Base-by-base conservation (phyloP, 108 stramenopile species). In the Parmales sp. region DNA sequence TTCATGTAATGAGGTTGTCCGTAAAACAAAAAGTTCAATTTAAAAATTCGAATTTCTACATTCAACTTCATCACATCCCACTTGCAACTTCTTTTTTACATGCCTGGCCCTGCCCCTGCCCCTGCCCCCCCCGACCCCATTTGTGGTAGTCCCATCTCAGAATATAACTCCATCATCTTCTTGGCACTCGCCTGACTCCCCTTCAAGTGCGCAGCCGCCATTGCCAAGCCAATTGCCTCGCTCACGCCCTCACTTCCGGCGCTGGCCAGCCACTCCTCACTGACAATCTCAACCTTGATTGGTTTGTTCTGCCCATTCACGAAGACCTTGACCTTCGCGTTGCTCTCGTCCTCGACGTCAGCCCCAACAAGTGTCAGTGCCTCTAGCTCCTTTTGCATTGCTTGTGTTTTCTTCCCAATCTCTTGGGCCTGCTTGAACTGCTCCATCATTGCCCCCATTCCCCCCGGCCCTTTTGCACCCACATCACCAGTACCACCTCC, bases 361-460 rank as follows among this genome's bases (percentile, higher is more conserved):
- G 26, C 3, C 6, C 54, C 54, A 34, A 20, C 20, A 5, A 60
- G 29, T 4, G 3, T 6, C 3, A 3, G 5, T 16, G 29, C 36
- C n/a, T 11, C 25, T 28, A 60, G 54, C 3, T 60, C 54, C 2
- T 28, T 26, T 16, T 60, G 54, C 31, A 60, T 28, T 3, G 29
- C 54, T 34, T 60, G 54, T 3, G 54, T 60, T 34, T 60, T 60
- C 28, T 60, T 60, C 2, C 31, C 54, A 34, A 60, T 60, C 20
- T 60, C 54, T 34, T 60, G 54, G 54, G 54, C 54, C 20, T 60
- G 29, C 28, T 60, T 60, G 29, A 60, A 34, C 28, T 60, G 54
- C 28, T 60, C 54, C 54, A 60, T 60, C 54, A 60, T 60, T 28
- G 29, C 36, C 6, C 54, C 54, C 54, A 60, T 60, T 3, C 54